Base-by-base conservation (phyloP, 2,329 filamentous ascomycete species). In the Aspergillus fumigatus region DNA sequence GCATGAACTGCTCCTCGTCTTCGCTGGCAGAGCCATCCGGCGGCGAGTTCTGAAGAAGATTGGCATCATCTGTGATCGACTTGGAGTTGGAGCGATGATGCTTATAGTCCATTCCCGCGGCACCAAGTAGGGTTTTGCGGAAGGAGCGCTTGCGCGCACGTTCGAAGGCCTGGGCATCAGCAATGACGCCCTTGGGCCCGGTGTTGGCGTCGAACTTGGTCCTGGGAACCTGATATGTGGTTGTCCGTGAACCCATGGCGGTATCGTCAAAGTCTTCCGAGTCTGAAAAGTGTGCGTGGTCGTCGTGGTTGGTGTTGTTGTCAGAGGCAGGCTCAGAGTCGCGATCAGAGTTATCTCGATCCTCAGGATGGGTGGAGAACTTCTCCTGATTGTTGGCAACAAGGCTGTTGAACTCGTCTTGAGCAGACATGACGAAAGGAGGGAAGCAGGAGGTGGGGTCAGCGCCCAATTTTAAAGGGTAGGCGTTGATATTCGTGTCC, bases 1-100 rank as follows among this genome's bases (percentile, higher is more conserved):
- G 81, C 75, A 97, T 82, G 72, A 97, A 97, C 23, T 80, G 77
- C 64, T 93, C 90, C 64, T 96, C 92, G 59, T 89, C 88, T 48
- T 85, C 82, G 50, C 82, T 82, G 19, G 56, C 62, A 2, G 67
- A 67, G 1, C 59, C 58, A 21, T 65, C 62, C 5, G 62, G 53
- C 1, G 60, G 59, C 4, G 55, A 61, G 51, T 64, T 68, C 54
- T 69, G 61, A 53, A 65, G 58, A 25, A 65, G 64, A 7, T 61
- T 66, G 8, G 60, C 60, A 54, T 68, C 56, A 25, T 64, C 62
- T 8, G 53, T 65, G 19, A 59, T 50, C 17, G 63, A 61, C 29
- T 62, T 64, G 55, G 64, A 63, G 17, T 61, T 53, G 57, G 59
- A 55, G 21, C 63, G 62, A 38, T 26, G 21, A 23, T 47, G 43